Conservation (phyloP, 345 rosid genomes). For the Kernera saxatilis region DNA sequence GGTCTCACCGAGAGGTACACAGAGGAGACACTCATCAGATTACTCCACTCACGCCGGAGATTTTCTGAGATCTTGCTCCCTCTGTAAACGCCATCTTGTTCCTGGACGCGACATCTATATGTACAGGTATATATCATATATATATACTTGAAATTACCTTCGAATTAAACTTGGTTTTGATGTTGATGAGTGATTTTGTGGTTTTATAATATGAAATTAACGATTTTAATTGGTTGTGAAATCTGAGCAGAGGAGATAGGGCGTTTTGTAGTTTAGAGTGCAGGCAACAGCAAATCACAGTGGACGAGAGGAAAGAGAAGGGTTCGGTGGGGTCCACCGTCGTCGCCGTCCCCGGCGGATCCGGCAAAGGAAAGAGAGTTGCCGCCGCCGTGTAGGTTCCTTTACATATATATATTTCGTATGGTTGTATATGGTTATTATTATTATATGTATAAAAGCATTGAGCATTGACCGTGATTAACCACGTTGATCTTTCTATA, state of each 20-base stretch:
- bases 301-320: constrained; percentile 60
- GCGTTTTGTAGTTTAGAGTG: constrained; percentile 87
- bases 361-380: constrained; percentile 9
- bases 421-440: constrained; percentile 11
- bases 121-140: constrained; percentile 81
- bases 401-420: background rate
- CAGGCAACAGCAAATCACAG: constrained; percentile 65
- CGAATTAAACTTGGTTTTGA: too few relatives aligned
- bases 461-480: background rate
- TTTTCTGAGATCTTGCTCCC: constrained; percentile 59
- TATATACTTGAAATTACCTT: too few relatives aligned
- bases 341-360: background rate
- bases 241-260: constrained; percentile 60
- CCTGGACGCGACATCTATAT: constrained; percentile 81
- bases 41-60: constrained; percentile 19
- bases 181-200: too few relatives aligned
- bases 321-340: background rate
- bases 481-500: background rate
- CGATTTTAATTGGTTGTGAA: background rate
- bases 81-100: constrained; percentile 69
- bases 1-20: constrained; percentile 39
- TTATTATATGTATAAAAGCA: background rate
- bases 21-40: constrained; percentile 45
- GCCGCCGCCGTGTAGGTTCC: constrained; percentile 22
- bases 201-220: background rate